Evolutionary conservation across 805 yeast genomes (phyloP), one percentile per base, ranked within the genome.

Genomic region (Lachancea nothofagi): DNA sequence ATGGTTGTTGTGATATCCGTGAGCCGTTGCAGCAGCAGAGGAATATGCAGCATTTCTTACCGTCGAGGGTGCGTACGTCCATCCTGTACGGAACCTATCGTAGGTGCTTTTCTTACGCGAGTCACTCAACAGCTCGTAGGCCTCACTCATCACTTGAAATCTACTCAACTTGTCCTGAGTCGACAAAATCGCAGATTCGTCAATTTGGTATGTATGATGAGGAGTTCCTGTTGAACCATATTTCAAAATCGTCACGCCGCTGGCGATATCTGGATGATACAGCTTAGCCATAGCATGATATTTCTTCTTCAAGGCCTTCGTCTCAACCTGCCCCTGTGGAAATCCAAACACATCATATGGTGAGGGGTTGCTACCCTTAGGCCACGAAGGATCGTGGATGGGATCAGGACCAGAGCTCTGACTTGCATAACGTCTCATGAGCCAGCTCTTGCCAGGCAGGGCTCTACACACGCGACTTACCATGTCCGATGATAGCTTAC

Each of bases 231-330:
- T 14, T 5, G 34, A 4, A 13, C 26, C n/a, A n/a, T 20, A 14
- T 10, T 29, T 26, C 32, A 43, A 14, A 12, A 74, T 56, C 4
- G 46, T 43, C 10, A 48, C 41, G 24, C 59, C 56, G 13, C 51
- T 44, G 2, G 67, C 51, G 2, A 72, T 56, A 54, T 88, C 97
- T 0, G 97, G 96, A 56, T 88, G 96, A 51, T 88, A 88, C 7
- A 78, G 54, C 57, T 83, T 84, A 8, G 88, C 88, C 33, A 77
- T 64, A 38, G 73, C 67, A 48, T 72, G 75, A 52, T 80, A 83
- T 32, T 71, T 70, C 19, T 62, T 46, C 44, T 75, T 75, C 36
- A 80, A 60, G 22, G 57, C 46, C 8, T 50, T 58, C 36, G 57
- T 57, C 40, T 71, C 70, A 30, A 71, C 59, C 18, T 55, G 55